Evolutionary conservation across 139 green algal genomes (phyloP), one percentile per base, ranked within the genome.

Genomic region (Spirogloea muscicola): DNA sequence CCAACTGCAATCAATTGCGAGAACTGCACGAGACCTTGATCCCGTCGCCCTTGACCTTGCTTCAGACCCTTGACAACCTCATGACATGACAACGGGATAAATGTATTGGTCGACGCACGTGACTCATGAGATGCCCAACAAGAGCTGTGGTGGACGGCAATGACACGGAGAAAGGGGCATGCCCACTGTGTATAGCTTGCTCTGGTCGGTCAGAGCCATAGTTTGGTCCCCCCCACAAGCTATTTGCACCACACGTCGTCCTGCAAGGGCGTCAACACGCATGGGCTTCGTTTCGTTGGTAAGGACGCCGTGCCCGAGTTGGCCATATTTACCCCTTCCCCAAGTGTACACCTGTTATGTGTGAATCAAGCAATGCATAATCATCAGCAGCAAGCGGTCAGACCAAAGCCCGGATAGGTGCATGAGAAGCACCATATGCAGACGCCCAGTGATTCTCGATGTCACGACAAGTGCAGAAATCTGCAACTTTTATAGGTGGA

Each of bases 251-350:
- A 94, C 71, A 3, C 85, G 87, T 29, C 90, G 64, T 0, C 77
- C 59, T 81, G 80, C 88, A 16, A 93, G 81, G 13, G 34, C 48
- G 36, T 76, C 46, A 0, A 93, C 58, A 16, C 67, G 67, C 10
- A 52, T 42, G 0, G 83, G 85, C 25, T 36, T 31, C 4, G 37
- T 25, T 36, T 59, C 1, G 44, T 83, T 85, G 40, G 79, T 59
- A 1, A 79, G 65, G 37, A 64, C 55, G 0, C 77, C 74, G 4
- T 77, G 70, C n/a, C 90, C 90, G 33, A 95, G 86, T 36, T 86
- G 74, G 1, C 90, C 90, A 74, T 91, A 89, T 70, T 91, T 91
- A 70, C 85, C 85, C 2, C 88, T 71, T 0, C 90, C 89, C 90
- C 89, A 95, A n/a, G 77, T 89, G 48, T 84, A 90, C 48, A 93